phyloP scores from a whole-genome alignment of 441 rosid genomes.

The Isatis lusitanica region DNA sequence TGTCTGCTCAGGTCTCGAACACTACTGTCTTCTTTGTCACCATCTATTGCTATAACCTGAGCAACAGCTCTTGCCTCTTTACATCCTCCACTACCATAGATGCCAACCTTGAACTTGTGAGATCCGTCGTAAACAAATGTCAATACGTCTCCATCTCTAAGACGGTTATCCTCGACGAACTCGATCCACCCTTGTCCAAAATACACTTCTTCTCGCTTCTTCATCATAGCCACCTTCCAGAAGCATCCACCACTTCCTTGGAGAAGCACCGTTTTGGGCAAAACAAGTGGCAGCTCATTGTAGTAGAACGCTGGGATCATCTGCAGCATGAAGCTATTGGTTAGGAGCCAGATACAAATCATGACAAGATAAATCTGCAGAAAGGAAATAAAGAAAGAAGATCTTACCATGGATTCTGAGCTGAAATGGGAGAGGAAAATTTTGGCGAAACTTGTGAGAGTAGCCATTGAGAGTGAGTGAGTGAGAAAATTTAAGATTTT shows the following conservation, averaged over 20 bases:
- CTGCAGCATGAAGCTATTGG: background rate
- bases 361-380: background rate
- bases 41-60: background rate
- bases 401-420: slow-evolving; percentile 11
- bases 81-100: slow-evolving; percentile 4
- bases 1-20: background rate
- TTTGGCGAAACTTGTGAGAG: background rate
- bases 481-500: background rate
- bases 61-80: slow-evolving; percentile 2
- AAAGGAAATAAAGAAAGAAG: background rate
- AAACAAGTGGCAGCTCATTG: slow-evolving; percentile 13
- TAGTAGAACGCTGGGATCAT: slow-evolving; percentile 5
- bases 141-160: slow-evolving; percentile 14
- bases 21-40: background rate
- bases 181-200: slow-evolving; percentile 17
- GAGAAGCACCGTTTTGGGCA: slow-evolving; percentile 27
- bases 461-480: background rate
- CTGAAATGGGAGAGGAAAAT: slow-evolving; percentile 8
- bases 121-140: slow-evolving; percentile 20
- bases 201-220: background rate
- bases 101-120: slow-evolving; percentile 24
- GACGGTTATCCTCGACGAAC: slow-evolving; percentile 22
- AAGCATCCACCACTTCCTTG: slow-evolving; percentile 16
- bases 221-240: background rate
- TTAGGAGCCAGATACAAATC: background rate